A percentile compares a stretch with the other conserved stretches of the same genome.
phyloP scores from a whole-genome alignment of 164 flowering plant species.

The Saururus chinensis region DNA sequence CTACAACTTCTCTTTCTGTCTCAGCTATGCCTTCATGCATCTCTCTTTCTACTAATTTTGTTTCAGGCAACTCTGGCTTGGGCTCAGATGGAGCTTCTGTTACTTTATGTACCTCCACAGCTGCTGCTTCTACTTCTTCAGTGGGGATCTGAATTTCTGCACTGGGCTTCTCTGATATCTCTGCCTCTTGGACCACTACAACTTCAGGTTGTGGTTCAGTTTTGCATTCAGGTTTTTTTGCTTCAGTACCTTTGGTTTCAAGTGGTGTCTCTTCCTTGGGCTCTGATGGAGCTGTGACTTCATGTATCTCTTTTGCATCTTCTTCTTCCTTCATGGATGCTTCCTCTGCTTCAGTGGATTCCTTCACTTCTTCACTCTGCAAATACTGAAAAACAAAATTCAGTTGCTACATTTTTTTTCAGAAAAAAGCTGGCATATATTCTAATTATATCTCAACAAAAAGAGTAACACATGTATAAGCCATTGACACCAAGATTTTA shows the following conservation, averaged over 20 bases:
- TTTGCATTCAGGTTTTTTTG: not conserved
- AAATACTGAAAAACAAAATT: not conserved
- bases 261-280: not conserved
- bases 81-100: not conserved
- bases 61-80: not conserved
- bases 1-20: too few relatives aligned
- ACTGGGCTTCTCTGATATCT: too few relatives aligned
- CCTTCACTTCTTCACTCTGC: not conserved
- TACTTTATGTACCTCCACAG: too few relatives aligned
- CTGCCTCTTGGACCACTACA: not conserved
- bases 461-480: too few relatives aligned
- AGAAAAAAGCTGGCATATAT: not conserved
- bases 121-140: too few relatives aligned
- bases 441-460: too few relatives aligned
- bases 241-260: not conserved
- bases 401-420: not conserved
- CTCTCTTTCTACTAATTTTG: not conserved
- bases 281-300: not conserved
- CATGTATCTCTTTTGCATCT: not conserved
- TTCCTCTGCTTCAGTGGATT: not conserved
- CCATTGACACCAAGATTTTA: too few relatives aligned
- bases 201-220: not conserved
- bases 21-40: not conserved
- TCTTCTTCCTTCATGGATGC: not conserved
- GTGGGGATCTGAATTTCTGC: too few relatives aligned